Percentiles rank a stretch among this genome's conserved stretches.
Evolutionary conservation across 495 filamentous ascomycete species (phyloP).

Genomic region (Sabuloglossum arenarium): DNA sequence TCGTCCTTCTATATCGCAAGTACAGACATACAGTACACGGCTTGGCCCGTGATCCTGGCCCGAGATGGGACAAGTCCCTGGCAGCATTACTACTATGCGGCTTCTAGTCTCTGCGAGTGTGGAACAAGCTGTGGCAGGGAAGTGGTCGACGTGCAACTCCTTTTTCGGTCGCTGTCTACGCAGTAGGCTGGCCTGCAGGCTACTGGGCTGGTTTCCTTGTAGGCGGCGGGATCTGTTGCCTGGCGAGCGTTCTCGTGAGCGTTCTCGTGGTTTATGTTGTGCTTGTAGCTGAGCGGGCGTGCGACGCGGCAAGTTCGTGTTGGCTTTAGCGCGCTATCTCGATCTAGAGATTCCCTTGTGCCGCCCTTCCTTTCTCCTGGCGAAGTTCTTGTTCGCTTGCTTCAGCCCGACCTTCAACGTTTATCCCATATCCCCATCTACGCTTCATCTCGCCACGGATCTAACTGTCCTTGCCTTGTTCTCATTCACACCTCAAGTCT

Average conservation of each 20-base stretch:
- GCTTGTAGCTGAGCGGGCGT: background rate
- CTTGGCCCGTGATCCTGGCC: background rate
- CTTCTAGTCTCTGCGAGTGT: background rate
- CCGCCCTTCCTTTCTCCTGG: background rate
- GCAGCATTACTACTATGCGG: background rate
- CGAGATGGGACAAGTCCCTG: background rate
- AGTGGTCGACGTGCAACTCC: background rate
- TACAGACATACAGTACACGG: background rate
- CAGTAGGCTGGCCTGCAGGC: no score
- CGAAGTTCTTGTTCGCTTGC: background rate
- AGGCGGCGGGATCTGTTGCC: no score
- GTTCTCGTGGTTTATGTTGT: background rate
- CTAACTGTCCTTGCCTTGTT: background rate
- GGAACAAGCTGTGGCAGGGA: background rate
- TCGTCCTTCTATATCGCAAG: background rate
- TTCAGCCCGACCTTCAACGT: background rate
- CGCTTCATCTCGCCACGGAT: background rate
- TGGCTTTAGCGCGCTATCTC: constrained; percentile 1
- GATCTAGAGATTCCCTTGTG: background rate
- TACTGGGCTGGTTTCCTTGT: no score
- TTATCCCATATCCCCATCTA: background rate
- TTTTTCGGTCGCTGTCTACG: no score
- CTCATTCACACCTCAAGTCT: background rate
- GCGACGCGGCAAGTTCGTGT: constrained; percentile 1
- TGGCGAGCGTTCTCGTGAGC: background rate